Evolutionary conservation across 495 filamentous ascomycete genomes (phyloP), one percentile per base, ranked within the genome.

Genomic region (Ascobolus immersus): DNA sequence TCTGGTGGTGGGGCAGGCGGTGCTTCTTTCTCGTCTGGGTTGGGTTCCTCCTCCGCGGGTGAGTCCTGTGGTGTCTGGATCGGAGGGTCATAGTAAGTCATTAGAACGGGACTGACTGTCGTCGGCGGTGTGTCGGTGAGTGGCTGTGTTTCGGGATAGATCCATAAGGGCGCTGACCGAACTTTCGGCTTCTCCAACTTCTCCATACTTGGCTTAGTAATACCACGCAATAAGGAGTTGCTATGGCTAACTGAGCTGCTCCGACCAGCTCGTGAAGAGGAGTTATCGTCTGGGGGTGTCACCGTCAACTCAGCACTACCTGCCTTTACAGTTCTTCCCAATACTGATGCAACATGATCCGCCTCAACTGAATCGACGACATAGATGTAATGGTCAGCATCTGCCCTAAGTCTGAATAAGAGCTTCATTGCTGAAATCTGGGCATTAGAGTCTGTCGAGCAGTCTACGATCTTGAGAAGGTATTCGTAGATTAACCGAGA

Each of bases 351-450:
- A 8, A 91, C 52, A 29, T 62, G 64, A 41, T 73, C 69, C 26
- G 64, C 69, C 41, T 89, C 79, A 0, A 65, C 62, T 5, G 60
- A 58, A 5, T 62, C 51, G 2, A 67, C 61, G 18, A 92, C 53
- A 26, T 69, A 72, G 3, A 93, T 61, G 21, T 66, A 63, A 29
- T 78, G 62, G 11, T 70, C 64, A 20, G 68, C 74, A 47, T 92
- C 77, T 18, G 77, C 77, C 32, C 84, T 65, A 13, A 94, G 55
- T 14, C 84, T 68, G 45, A 86, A 81, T 5, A 94, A 57, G 28
- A 92, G 53, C 44, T 79, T 89, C 56, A 92, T 65, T 3, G 73
- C 73, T 7, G 70, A 73, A 17, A 93, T 55, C 8, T 79, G 73
- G 28, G 78, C 69, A n/a, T n/a, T n/a, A n/a, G n/a, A n/a, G 51